Conservation (phyloP, 352 stramenopile genomes). For the Pythium oligandrum region DNA sequence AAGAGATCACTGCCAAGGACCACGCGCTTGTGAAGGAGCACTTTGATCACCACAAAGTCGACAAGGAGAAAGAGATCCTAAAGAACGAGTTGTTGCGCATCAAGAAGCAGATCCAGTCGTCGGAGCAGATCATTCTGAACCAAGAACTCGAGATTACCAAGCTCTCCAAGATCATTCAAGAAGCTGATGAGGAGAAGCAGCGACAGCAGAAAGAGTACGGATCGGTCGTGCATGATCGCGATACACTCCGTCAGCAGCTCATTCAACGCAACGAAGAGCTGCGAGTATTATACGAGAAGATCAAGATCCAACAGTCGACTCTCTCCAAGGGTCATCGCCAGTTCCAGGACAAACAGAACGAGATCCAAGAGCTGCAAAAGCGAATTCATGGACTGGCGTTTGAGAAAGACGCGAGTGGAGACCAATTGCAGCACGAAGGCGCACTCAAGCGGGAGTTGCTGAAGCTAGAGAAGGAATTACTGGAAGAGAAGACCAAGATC, state of each 20-base stretch:
- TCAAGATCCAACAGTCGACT: conserved; percentile 88
- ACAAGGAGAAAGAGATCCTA: conserved; percentile 90
- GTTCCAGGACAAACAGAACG: conserved; percentile 65
- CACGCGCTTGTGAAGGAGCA: conserved; percentile 91
- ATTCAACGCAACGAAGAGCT: conserved; percentile 87
- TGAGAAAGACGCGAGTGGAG: conserved; percentile 58
- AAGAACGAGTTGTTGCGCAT: conserved; percentile 90
- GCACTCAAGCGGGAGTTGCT: conserved; percentile 59
- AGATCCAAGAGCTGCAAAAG: conserved; percentile 45
- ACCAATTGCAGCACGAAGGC: conserved; percentile 55
- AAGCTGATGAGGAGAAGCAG: conserved; percentile 87
- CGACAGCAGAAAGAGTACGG: conserved; percentile 84
- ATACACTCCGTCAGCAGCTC: conserved; percentile 83
- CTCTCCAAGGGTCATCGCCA: conserved; percentile 72
- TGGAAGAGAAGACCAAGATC: conserved; percentile 86
- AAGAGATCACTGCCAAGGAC: conserved; percentile 92
- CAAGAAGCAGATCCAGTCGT: conserved; percentile 87
- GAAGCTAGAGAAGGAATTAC: conserved; percentile 64
- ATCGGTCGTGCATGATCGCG: conserved; percentile 79
- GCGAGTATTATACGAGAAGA: conserved; percentile 86
- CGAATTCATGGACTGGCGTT: conserved; percentile 52
- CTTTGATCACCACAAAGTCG: conserved; percentile 92
- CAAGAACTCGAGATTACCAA: conserved; percentile 80
- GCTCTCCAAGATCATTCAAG: conserved; percentile 85
- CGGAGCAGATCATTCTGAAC: conserved; percentile 87